Evolutionary conservation across 2,329 filamentous ascomycete genomes (phyloP).

Genomic region (Colletotrichum godetiae): DNA sequence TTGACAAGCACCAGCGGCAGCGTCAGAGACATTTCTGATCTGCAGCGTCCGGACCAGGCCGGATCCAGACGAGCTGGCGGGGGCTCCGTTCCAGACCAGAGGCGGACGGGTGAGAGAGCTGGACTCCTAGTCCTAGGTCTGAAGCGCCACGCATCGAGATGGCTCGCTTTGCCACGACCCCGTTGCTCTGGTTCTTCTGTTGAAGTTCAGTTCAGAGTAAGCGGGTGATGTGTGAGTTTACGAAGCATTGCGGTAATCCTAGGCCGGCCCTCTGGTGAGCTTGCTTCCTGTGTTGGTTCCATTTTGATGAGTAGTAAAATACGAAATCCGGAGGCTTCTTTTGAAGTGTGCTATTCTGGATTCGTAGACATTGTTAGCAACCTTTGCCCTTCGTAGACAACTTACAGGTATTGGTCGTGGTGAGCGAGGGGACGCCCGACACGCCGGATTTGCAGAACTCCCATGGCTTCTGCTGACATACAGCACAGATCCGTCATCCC

Average conservation of each 20-base stretch:
- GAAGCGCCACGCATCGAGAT: conserved; percentile 19
- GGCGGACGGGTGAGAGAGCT: conserved; percentile 12
- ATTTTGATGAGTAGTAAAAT: not conserved
- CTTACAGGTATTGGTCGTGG: not conserved
- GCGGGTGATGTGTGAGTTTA: too few relatives aligned
- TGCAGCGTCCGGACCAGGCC: conserved; percentile 1
- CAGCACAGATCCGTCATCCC: not conserved
- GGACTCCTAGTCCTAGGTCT: conserved; percentile 5
- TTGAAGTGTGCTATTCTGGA: not conserved
- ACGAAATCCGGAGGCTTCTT: not conserved
- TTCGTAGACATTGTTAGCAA: not conserved
- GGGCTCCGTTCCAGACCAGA: conserved; percentile 11
- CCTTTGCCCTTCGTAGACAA: not conserved
- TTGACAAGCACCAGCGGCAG: not conserved
- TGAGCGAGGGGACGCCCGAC: not conserved
- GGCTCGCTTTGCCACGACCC: conserved; percentile 7
- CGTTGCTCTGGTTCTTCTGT: not conserved
- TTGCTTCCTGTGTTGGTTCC: too few relatives aligned
- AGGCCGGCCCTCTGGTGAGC: too few relatives aligned
- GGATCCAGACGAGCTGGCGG: conserved; percentile 20
- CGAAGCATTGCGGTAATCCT: not conserved
- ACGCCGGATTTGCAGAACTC: not conserved
- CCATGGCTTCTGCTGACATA: not conserved
- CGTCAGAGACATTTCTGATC: not conserved
- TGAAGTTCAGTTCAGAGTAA: not conserved